Evolutionary conservation across 2,329 filamentous ascomycete genomes (phyloP).

Genomic region (Metarhizium rileyi): DNA sequence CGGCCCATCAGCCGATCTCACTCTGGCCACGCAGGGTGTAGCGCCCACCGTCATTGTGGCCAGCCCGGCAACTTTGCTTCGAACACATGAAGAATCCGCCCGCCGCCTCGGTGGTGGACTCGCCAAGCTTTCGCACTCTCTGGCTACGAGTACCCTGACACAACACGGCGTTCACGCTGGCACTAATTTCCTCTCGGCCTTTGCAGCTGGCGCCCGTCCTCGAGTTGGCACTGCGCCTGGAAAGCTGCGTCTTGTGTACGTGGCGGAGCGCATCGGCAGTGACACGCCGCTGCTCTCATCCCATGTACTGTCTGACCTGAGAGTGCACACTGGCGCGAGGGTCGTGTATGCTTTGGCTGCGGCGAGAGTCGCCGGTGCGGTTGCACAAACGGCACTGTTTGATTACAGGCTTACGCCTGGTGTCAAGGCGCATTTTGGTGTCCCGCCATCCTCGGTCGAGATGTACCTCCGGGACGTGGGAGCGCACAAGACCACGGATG

Average conservation of each 20-base stretch:
- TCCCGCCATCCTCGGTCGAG: conserved; percentile 72
- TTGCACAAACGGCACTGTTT: conserved; percentile 79
- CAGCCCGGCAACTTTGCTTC: conserved; percentile 61
- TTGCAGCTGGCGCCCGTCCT: conserved; percentile 49
- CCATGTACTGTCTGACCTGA: conserved; percentile 65
- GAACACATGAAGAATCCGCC: conserved; percentile 54
- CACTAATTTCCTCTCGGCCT: conserved; percentile 37
- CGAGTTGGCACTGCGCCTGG: conserved; percentile 52
- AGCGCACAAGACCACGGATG: conserved; percentile 52
- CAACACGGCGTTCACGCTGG: conserved; percentile 63
- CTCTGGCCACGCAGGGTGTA: conserved; percentile 61
- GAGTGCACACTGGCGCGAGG: conserved; percentile 69
- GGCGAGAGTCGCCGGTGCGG: conserved; percentile 74
- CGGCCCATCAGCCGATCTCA: conserved; percentile 60
- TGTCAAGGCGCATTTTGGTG: conserved; percentile 59
- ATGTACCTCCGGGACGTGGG: conserved; percentile 58
- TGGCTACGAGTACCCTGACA: conserved; percentile 59
- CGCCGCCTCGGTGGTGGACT: conserved; percentile 51
- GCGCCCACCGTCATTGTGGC: conserved; percentile 76
- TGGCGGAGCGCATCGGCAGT: conserved; percentile 61
- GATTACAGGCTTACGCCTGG: conserved; percentile 61
- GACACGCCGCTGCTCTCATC: conserved; percentile 56
- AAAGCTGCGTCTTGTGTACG: conserved; percentile 71
- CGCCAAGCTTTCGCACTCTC: conserved; percentile 58
- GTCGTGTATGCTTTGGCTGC: conserved; percentile 80